phyloP scores from a whole-genome alignment of 192 early-diverging fungal species.

The Funneliformis mosseae region DNA sequence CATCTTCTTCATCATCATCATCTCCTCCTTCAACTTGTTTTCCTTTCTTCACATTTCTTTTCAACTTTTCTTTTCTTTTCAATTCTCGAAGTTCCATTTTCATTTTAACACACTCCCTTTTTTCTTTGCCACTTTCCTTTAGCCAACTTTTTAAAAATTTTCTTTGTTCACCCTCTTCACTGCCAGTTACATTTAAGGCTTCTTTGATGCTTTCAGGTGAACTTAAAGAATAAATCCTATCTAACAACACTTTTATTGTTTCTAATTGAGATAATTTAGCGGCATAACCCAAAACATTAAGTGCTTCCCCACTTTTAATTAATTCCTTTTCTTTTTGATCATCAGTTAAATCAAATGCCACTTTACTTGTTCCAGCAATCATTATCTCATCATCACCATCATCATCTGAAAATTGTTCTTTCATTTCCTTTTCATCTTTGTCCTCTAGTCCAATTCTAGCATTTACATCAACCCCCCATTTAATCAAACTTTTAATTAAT shows the following conservation, averaged over 20 bases:
- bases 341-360: neutral
- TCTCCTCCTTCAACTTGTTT: neutral
- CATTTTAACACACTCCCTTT: neutral
- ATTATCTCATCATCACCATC: neutral
- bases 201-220: neutral
- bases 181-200: constrained; percentile 13
- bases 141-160: neutral
- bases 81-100: neutral
- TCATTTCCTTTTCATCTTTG: neutral
- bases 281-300: constrained; percentile 3
- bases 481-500: neutral
- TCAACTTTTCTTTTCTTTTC: neutral
- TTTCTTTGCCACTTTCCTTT: neutral
- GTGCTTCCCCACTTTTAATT: neutral
- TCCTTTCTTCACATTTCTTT: neutral
- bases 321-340: neutral
- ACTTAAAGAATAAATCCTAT: constrained; percentile 21
- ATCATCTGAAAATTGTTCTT: neutral
- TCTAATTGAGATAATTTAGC: neutral
- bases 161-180: neutral
- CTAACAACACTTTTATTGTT: neutral
- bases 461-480: constrained; percentile 6
- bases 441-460: neutral
- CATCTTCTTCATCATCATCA: neutral
- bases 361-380: neutral